These are phyloP conservation scores for Pachysandra terminalis DNA, from an alignment of 164 flowering plant species.

Conservation along the genomic window DNA sequence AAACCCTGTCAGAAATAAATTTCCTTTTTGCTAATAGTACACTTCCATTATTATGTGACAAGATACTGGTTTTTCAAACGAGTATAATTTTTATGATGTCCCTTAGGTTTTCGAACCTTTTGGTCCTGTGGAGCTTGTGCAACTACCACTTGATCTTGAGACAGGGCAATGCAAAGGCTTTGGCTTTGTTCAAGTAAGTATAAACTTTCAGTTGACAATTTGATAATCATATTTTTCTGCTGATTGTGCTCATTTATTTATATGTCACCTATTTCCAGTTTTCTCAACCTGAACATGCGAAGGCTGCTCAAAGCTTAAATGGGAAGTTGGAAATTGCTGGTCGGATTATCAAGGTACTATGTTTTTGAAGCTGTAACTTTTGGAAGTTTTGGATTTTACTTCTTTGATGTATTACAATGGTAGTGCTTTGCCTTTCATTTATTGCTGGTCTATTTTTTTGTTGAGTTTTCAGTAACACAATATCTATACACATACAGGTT, in stretches of 20 bases:
- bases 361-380: no score
- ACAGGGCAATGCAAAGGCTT: constrained; percentile 97
- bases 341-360: constrained; percentile 59
- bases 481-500: constrained; percentile 39
- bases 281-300: constrained; percentile 83
- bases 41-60: no score
- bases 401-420: background rate
- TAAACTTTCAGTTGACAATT: background rate
- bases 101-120: constrained; percentile 88
- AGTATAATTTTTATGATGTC: background rate
- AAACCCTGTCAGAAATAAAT: no score
- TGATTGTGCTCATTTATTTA: background rate
- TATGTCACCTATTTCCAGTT: constrained; percentile 42
- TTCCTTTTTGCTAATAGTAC: no score
- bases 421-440: background rate
- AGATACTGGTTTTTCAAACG: no score
- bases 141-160: constrained; percentile 88
- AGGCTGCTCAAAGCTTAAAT: constrained; percentile 90
- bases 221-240: background rate
- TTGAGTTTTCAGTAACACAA: background rate
- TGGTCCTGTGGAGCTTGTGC: constrained; percentile 94
- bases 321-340: constrained; percentile 96
- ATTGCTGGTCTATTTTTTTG: no score
- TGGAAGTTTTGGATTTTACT: background rate
- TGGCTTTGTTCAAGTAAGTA: constrained; percentile 89